Evolutionary conservation across 2,329 filamentous ascomycete species (phyloP).

Genomic region (Fusarium succisae): DNA sequence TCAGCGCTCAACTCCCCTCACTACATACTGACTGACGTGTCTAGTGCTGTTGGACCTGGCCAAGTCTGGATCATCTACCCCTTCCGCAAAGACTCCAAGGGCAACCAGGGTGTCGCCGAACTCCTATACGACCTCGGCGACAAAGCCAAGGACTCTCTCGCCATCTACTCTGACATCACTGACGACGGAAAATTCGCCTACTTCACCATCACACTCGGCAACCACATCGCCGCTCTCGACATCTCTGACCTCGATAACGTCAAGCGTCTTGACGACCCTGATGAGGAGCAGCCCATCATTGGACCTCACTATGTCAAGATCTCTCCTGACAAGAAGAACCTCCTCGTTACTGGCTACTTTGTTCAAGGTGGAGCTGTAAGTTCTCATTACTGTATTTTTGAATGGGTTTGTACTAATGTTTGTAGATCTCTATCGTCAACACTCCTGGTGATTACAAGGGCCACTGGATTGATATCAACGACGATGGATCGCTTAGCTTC

Average conservation of each 20-base stretch:
- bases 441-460: slow-evolving; percentile 70
- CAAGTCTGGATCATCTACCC: slow-evolving; percentile 74
- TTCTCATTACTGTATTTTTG: rapidly evolving
- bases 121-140: slow-evolving; percentile 67
- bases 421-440: slow-evolving; percentile 65
- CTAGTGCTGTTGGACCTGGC: slow-evolving; percentile 63
- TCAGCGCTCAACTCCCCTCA: neutral
- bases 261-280: slow-evolving; percentile 68
- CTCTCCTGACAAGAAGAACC: slow-evolving; percentile 70
- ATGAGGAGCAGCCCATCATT: slow-evolving; percentile 66
- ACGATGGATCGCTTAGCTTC: slow-evolving; percentile 65
- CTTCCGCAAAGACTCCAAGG: slow-evolving; percentile 62
- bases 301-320: slow-evolving; percentile 73
- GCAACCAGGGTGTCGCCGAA: slow-evolving; percentile 66
- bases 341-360: slow-evolving; percentile 73
- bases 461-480: slow-evolving; percentile 67
- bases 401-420: neutral
- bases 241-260: slow-evolving; percentile 64
- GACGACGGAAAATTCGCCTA: slow-evolving; percentile 67
- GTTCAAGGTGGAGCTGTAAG: slow-evolving; percentile 66
- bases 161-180: slow-evolving; percentile 69
- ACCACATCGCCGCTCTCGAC: slow-evolving; percentile 58
- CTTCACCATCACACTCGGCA: slow-evolving; percentile 68
- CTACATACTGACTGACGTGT: neutral
- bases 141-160: slow-evolving; percentile 63